Evolutionary conservation across 1,284 basidiomycete species (phyloP).

Genomic region (Rhodotorula sp.): DNA sequence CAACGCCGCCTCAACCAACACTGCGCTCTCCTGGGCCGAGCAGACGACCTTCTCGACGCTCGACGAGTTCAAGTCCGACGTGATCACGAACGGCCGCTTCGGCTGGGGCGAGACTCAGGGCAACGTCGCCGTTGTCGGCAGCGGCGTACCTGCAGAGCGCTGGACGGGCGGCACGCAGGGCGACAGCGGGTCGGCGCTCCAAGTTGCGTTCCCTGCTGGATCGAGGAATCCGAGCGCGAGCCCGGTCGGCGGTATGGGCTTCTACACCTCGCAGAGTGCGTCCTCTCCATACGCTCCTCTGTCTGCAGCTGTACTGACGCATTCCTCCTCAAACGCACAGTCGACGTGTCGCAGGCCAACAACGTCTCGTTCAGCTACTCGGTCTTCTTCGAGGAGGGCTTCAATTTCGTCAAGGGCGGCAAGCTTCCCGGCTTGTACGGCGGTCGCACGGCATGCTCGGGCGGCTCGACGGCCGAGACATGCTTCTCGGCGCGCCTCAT

Average conservation of each 20-base stretch:
- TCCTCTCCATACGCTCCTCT: neutral
- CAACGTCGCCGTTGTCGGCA: conserved; percentile 21
- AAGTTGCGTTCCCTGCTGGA: conserved; percentile 41
- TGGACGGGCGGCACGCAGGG: conserved; percentile 25
- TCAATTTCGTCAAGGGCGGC: conserved; percentile 48
- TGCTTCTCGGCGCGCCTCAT: conserved; percentile 44
- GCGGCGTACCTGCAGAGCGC: conserved; percentile 15
- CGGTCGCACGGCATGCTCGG: conserved; percentile 40
- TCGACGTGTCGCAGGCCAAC: conserved; percentile 26
- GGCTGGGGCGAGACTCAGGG: conserved; percentile 24
- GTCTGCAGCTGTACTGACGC: neutral
- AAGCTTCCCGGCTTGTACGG: conserved; percentile 47
- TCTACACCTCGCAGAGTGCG: conserved; percentile 42
- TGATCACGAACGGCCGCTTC: conserved; percentile 22
- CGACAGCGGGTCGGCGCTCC: conserved; percentile 23
- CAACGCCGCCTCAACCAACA: neutral
- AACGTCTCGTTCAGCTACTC: conserved; percentile 45
- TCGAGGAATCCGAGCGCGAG: conserved; percentile 32
- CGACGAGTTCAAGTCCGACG: conserved; percentile 24
- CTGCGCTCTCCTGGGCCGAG: conserved; percentile 17
- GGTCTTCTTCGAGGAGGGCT: conserved; percentile 48
- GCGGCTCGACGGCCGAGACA: conserved; percentile 30
- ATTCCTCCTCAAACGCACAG: neutral
- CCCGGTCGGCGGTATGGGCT: conserved; percentile 43
- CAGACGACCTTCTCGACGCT: conserved; percentile 21